A percentile compares a stretch with the other conserved stretches of the same genome.
Evolutionary conservation across 2,329 filamentous ascomycete genomes (phyloP).

Genomic region (Biscogniauxia sp.): DNA sequence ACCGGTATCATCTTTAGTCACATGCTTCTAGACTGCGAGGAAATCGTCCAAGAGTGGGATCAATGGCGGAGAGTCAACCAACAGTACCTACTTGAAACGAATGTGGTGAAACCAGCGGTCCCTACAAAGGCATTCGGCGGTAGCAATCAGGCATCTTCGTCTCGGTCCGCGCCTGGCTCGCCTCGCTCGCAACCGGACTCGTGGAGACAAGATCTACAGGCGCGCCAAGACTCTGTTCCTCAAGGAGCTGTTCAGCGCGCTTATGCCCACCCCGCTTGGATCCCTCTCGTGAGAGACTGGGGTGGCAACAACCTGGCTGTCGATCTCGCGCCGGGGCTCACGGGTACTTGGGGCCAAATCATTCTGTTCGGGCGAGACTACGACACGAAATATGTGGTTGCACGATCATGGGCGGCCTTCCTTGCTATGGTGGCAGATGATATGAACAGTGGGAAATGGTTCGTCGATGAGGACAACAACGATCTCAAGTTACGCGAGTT

Average conservation of each 20-base stretch:
- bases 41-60: conserved; percentile 96
- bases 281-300: conserved; percentile 94
- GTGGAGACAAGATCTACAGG: conserved; percentile 83
- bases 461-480: conserved; percentile 85
- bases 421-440: conserved; percentile 87
- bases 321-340: conserved; percentile 85
- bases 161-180: conserved; percentile 55
- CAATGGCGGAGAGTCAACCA: conserved; percentile 95
- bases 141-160: conserved; percentile 65
- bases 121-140: conserved; percentile 72
- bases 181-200: conserved; percentile 53
- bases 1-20: conserved; percentile 90
- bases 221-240: conserved; percentile 85
- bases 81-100: conserved; percentile 70
- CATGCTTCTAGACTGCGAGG: conserved; percentile 97
- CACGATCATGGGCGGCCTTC: conserved; percentile 87
- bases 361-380: conserved; percentile 97
- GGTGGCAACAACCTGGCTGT: conserved; percentile 96
- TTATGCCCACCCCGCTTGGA: conserved; percentile 93
- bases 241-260: conserved; percentile 83
- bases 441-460: conserved; percentile 83
- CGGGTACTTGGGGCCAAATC: conserved; percentile 91
- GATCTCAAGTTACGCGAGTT: conserved; percentile 94
- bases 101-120: conserved; percentile 56
- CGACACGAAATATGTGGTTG: conserved; percentile 96